Percentiles rank a stretch among this genome's conserved stretches.
Evolutionary conservation across 805 yeast genomes (phyloP).

Genomic region (Starmerella lactis-condensi): DNA sequence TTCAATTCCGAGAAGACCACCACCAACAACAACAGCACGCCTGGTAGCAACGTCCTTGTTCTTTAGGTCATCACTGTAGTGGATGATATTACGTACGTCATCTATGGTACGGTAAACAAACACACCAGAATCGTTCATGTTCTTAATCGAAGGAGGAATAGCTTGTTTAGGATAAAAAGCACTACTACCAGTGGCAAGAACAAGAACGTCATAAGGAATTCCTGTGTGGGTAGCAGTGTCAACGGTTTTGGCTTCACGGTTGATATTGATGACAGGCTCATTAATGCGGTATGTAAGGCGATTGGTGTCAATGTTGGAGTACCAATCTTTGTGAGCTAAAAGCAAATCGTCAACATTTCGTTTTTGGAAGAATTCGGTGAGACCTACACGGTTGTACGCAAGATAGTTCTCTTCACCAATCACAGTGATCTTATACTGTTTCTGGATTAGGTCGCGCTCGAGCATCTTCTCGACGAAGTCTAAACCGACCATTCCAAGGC

Average conservation of each 20-base stretch:
- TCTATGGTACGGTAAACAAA: slow-evolving; percentile 25
- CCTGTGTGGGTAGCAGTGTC: slow-evolving; percentile 6
- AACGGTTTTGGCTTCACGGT: slow-evolving; percentile 7
- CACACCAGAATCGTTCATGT: slow-evolving; percentile 17
- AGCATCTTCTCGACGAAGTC: slow-evolving; percentile 24
- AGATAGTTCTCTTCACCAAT: slow-evolving; percentile 25
- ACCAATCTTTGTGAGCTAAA: slow-evolving; percentile 12
- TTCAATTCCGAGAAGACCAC: too few relatives aligned
- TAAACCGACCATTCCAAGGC: slow-evolving; percentile 26
- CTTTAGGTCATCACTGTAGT: slow-evolving; percentile 14
- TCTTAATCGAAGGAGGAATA: slow-evolving; percentile 6
- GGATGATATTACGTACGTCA: slow-evolving; percentile 21
- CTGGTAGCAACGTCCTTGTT: slow-evolving; percentile 4
- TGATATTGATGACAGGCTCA: slow-evolving; percentile 9
- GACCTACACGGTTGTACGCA: slow-evolving; percentile 26
- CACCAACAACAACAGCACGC: slow-evolving; percentile 22
- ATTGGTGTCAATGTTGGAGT: slow-evolving; percentile 9
- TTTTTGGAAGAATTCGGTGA: slow-evolving; percentile 12
- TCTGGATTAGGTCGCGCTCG: slow-evolving; percentile 18
- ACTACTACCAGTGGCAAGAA: slow-evolving; percentile 23
- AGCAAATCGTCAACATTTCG: slow-evolving; percentile 7
- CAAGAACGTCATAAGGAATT: slow-evolving; percentile 20
- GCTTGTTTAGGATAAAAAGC: slow-evolving; percentile 19
- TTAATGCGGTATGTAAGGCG: slow-evolving; percentile 12
- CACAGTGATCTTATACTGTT: slow-evolving; percentile 19